A percentile compares a stretch with the other conserved stretches of the same genome.
These are phyloP conservation scores for Penicillium sp. DNA, from an alignment of 2,329 filamentous ascomycete genomes.

Conservation along the genomic window DNA sequence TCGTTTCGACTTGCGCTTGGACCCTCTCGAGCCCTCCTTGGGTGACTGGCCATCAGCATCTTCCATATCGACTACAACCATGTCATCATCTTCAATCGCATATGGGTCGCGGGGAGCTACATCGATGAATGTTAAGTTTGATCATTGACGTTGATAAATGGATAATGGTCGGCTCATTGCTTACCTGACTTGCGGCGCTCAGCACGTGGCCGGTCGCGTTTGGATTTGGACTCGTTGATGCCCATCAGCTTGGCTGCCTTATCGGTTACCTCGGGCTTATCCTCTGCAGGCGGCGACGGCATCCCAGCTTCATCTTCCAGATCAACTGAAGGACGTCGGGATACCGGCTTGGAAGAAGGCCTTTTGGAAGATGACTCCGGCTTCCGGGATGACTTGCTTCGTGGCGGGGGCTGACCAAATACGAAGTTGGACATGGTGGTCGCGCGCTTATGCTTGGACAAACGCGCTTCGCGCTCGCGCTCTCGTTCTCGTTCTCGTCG, in stretches of 20 bases:
- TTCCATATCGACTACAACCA: conserved; percentile 60
- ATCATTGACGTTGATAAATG: not conserved
- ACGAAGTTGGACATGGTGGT: conserved; percentile 63
- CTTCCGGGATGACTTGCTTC: conserved; percentile 69
- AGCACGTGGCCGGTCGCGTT: conserved; percentile 50
- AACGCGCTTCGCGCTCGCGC: conserved; percentile 46
- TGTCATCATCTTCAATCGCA: conserved; percentile 65
- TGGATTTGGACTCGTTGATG: conserved; percentile 51
- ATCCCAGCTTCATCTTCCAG: conserved; percentile 61
- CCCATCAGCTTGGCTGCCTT: conserved; percentile 82
- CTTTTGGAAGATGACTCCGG: conserved; percentile 58
- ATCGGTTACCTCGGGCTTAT: conserved; percentile 63
- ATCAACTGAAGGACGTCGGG: conserved; percentile 70
- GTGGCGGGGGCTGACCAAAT: conserved; percentile 65
- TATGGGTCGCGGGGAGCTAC: conserved; percentile 57
- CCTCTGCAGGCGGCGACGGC: conserved; percentile 72
- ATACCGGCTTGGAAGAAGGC: conserved; percentile 55
- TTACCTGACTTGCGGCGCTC: conserved; percentile 52
- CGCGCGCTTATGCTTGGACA: conserved; percentile 59
- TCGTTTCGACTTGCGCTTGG: conserved; percentile 41
- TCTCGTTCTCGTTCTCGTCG: conserved; percentile 40
- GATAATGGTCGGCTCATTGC: not conserved
- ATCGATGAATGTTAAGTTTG: conserved; percentile 1
- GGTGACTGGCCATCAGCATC: conserved; percentile 37
- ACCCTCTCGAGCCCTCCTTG: conserved; percentile 37